Base-by-base conservation (phyloP, 1,284 basidiomycete genomes). In the Sphagnurus paluster region DNA sequence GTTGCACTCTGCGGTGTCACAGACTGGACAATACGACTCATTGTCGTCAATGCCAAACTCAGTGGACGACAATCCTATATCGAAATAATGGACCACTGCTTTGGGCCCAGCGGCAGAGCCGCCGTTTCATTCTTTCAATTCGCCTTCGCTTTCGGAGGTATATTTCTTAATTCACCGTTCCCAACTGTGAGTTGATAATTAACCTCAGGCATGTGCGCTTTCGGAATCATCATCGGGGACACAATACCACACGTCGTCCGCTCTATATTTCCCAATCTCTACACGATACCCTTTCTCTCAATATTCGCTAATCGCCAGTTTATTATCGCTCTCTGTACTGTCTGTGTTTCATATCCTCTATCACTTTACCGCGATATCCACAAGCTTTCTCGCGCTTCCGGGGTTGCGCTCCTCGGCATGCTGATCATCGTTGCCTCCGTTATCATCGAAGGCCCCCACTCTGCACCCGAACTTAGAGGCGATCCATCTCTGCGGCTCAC, bases 101-200 rank as follows among this genome's bases (percentile, higher is more conserved):
- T 96, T 62, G 97, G 97, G 7, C 70, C 80, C 4, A 84, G 82
- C 46, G 94, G 94, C 23, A 80, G 91, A 41, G 90, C 91, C 2
- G 92, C 93, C 0, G 93, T 98, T 10, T 97, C 94, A 0, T 89
- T 98, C 67, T 99, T 99, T 66, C 97, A 99, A 63, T 98, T 99
- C 60, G 79, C 93, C 0, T 98, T 98, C 61, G 96, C 96, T 2
- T 98, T 97, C 56, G 96, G 96, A 59, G 94, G 93, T 83, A 67
- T 60, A 79, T 65, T 56, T 49, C 14, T n/a, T 30, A 25, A 37
- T 35, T 39, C 2, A 17, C 9, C 19, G n/a, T 30, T 49, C 16
- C n/a, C 40, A 40, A 41, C 49, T 24, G 39, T 42, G 44, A 35
- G 16, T 29, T 43, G 40, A 29, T 3, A 39, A 48, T 35, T 43